A percentile compares a stretch with the other conserved stretches of the same genome.
Evolutionary conservation across 176 grass and related monocot species (phyloP).

Genomic region (Musa beccarii): DNA sequence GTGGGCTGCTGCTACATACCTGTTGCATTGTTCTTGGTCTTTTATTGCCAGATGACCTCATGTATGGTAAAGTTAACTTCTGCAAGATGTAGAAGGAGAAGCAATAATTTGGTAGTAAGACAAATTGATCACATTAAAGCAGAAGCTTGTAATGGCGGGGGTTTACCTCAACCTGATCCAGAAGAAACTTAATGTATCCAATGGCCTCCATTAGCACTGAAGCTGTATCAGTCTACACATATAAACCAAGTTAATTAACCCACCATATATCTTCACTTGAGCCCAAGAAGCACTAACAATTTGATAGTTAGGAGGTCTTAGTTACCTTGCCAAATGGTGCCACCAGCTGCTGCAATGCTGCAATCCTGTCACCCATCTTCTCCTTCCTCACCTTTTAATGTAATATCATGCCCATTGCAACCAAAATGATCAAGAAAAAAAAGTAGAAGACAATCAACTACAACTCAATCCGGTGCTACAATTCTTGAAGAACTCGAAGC

Average conservation of each 20-base stretch:
- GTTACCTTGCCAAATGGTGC: conserved; percentile 79
- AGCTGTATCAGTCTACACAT: conserved; percentile 77
- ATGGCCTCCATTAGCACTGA: conserved; percentile 98
- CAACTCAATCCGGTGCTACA: too few species aligned
- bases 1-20: conserved; percentile 27
- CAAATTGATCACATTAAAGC: too few species aligned
- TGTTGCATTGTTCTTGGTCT: conserved; percentile 44
- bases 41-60: conserved; percentile 58
- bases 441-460: too few species aligned
- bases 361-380: conserved; percentile 92
- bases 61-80: conserved; percentile 83
- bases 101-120: neutral
- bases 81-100: conserved; percentile 18
- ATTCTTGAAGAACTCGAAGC: too few species aligned
- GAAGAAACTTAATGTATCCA: conserved; percentile 96
- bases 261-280: neutral
- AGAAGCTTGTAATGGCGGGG: too few species aligned
- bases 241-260: neutral
- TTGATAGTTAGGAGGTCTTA: too few species aligned
- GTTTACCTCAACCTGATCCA: conserved; percentile 86
- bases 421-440: too few species aligned
- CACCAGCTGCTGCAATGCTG: conserved; percentile 89
- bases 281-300: too few species aligned
- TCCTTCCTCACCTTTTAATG: conserved; percentile 76
- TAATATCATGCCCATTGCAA: too few species aligned